Base-by-base conservation (phyloP, 2,329 filamentous ascomycete genomes). In the Phaeosphaeriaceae sp. region DNA sequence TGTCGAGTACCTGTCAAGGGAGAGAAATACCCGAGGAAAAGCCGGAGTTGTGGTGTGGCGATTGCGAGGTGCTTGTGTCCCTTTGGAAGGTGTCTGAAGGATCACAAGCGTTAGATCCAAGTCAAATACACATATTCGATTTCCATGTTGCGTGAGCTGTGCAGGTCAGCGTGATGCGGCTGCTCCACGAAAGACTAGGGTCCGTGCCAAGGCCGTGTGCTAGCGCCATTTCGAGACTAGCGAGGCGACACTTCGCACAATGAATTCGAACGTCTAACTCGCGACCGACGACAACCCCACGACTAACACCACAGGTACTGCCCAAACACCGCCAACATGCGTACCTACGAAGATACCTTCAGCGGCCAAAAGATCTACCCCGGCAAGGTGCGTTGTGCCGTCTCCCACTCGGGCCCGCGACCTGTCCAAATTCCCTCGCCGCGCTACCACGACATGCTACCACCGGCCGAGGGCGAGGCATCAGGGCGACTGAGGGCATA, bases 281-380 rank as follows among this genome's bases (percentile, higher is more conserved):
- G 60, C 61, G 60, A 66, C 58, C 62, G 65, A 73, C 71, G 70
- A 76, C 69, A 71, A 75, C 69, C 65, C 62, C 70, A 65, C 60
- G 59, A 75, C 73, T 75, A 74, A 76, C 73, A 67, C 69, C 58
- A 65, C 70, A 75, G 75, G 76, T 77, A 74, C 67, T 63, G 73
- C 75, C 70, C 66, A 72, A 78, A 67, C 76, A 78, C 80, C 81
- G 81, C 81, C 84, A 88, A 84, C 79, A 89, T 89, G 87, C 86
- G 87, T 85, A 89, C 87, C 82, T 91, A 90, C 88, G 89, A 91
- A 84, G 89, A 91, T 79, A 86, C 87, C 77, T 91, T 91, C 87
- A 89, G 86, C 82, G 89, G 88, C 78, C 84, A 88, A 83, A 91
- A 89, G 85, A 91, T 91, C 84, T 91, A 91, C 86, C 89, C 89